Conservation (phyloP, 176 grass and related monocot species). For the Carex parvula region DNA sequence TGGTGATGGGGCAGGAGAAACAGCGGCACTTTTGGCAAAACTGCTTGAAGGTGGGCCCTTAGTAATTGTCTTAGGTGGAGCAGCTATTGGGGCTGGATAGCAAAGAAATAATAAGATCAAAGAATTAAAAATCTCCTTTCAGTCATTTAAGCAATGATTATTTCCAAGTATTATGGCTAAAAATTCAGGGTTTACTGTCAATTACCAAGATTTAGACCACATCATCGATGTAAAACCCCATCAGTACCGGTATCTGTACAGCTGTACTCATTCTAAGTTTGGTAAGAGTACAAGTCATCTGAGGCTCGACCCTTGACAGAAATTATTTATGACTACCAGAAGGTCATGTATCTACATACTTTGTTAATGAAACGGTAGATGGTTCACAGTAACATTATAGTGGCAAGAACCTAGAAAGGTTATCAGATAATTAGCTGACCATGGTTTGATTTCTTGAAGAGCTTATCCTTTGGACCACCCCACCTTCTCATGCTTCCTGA, state of each 20-base stretch:
- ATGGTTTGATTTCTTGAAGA: slow-evolving; percentile 73
- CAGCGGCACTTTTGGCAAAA: slow-evolving; percentile 53
- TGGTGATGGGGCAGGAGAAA: slow-evolving; percentile 69
- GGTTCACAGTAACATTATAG: slow-evolving; percentile 4
- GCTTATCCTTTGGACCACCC: slow-evolving; percentile 65
- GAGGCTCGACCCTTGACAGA: slow-evolving; percentile 2
- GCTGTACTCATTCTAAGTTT: not conserved
- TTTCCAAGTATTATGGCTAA: not conserved
- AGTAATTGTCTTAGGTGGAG: slow-evolving; percentile 70
- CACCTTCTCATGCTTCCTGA: slow-evolving; percentile 87
- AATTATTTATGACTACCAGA: not conserved
- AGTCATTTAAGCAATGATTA: not conserved
- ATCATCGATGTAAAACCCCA: not conserved
- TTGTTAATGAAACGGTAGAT: slow-evolving; percentile 23
- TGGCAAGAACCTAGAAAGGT: slow-evolving; percentile 3
- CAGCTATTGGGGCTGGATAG: slow-evolving; percentile 59
- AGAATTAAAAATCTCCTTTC: not conserved
- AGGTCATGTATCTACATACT: slow-evolving; percentile 2
- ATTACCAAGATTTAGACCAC: slow-evolving; percentile 1
- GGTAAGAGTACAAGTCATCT: not conserved
- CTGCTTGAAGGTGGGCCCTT: slow-evolving; percentile 53
- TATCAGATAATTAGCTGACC: slow-evolving; percentile 43
- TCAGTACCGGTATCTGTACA: slow-evolving; percentile 1
- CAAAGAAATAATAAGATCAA: slow-evolving; percentile 31
- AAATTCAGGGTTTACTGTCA: slow-evolving; percentile 11